Evolutionary conservation across 148 eudicot genomes (phyloP).

Genomic region (Rhododendron ferrugineum): DNA sequence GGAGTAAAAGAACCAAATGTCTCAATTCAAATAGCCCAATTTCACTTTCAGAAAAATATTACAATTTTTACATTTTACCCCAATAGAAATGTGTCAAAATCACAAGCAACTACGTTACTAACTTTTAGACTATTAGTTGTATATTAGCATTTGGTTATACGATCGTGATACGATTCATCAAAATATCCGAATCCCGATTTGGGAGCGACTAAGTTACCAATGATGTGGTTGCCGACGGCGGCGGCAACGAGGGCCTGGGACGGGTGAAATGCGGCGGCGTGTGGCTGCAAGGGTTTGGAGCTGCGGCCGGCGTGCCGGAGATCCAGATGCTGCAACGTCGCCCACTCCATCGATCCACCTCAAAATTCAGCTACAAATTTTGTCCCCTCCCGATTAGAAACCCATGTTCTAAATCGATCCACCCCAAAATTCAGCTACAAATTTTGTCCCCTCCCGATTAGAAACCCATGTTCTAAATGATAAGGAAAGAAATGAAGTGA

Average conservation of each 20-base stretch:
- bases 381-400: not conserved
- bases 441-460: not conserved
- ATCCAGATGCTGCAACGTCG: conserved; percentile 86
- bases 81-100: not conserved
- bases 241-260: conserved; percentile 67
- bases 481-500: not conserved
- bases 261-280: conserved; percentile 94
- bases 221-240: conserved; percentile 71
- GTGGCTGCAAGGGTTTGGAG: conserved; percentile 83
- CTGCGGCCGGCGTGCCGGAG: conserved; percentile 93
- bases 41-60: not conserved
- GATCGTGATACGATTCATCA: not conserved
- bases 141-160: not conserved
- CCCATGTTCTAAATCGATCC: not conserved
- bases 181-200: not conserved
- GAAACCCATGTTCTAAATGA: not conserved
- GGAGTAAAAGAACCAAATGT: not conserved
- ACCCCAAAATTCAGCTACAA: conserved; percentile 8
- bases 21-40: not conserved
- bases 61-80: not conserved
- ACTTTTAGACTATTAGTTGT: not conserved
- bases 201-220: conserved; percentile 32
- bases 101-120: not conserved
- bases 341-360: conserved; percentile 79
- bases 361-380: conserved; percentile 3